Evolutionary conservation across 1,284 basidiomycete genomes (phyloP), one percentile per base, ranked within the genome.

Genomic region (Cystobasidium slooffiae): DNA sequence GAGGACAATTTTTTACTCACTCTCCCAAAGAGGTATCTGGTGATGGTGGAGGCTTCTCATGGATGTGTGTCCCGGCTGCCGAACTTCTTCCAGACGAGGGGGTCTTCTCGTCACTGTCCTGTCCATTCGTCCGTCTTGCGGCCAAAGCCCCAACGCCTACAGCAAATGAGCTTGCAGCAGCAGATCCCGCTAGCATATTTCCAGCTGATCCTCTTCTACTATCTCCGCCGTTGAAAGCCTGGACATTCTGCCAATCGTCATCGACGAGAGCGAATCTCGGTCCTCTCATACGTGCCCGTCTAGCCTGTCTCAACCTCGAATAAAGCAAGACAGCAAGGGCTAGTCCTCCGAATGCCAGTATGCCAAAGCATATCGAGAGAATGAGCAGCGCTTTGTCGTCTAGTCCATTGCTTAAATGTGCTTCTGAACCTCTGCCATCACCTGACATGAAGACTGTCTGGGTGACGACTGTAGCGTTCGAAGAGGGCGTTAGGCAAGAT

Each of bases 361-460:
- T 59, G 18, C 70, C 70, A 65, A 73, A 73, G 24, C 63, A 43
- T 61, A 73, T 43, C 9, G 62, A 44, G 7, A 65, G 43, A 18
- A 73, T 66, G n/a, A 73, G 53, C 1, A 73, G 62, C 12, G 70
- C 49, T 37, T 52, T 55, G 43, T 66, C 55, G 41, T 73, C 63
- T 49, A 73, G 49, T 44, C 53, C 66, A 18, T 46, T 68, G 51
- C 31, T n/a, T 37, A 44, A 31, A 12, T 65, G 37, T 6, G 62
- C 63, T 49, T 61, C 47, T 8, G 24, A 43, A n/a, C 52, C 61
- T 47, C 6, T 51, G 12, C 66, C 66, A 43, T 68, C 55, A 16
- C 51, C 62, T 16, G 49, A 64, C 70, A 73, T 73, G 63, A 56
- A 73, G 41, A 73, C 70, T 39, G 70, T 73, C 43, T 64, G 62